phyloP scores from a whole-genome alignment of 2,329 filamentous ascomycete species.

The Pseudocercospora vitis region DNA sequence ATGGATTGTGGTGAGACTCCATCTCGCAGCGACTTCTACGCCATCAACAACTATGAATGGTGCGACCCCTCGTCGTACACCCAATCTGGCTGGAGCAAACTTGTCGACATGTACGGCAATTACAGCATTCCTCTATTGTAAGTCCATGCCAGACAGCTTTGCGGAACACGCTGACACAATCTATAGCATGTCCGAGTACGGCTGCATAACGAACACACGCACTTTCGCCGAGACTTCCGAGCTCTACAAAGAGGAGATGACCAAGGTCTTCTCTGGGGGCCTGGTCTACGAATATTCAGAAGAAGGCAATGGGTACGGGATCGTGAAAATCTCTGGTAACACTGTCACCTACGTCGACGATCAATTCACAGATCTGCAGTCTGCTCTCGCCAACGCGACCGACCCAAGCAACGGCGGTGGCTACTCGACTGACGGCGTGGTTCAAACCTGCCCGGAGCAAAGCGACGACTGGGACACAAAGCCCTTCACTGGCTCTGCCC shows the following conservation, averaged over 20 bases:
- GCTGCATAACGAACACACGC: slow-evolving; percentile 78
- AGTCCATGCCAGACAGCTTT: slow-evolving; percentile 21
- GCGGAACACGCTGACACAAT: neutral
- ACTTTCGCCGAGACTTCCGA: slow-evolving; percentile 75
- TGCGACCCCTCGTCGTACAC: slow-evolving; percentile 69
- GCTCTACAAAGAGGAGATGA: slow-evolving; percentile 82
- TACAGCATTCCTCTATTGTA: slow-evolving; percentile 81
- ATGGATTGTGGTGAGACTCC: slow-evolving; percentile 82
- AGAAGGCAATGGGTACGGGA: slow-evolving; percentile 75
- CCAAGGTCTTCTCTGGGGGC: slow-evolving; percentile 84
- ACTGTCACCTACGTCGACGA: slow-evolving; percentile 49
- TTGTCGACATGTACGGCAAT: slow-evolving; percentile 80
- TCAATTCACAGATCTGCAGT: slow-evolving; percentile 63
- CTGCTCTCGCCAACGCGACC: slow-evolving; percentile 50
- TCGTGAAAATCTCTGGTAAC: slow-evolving; percentile 63
- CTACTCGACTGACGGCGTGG: slow-evolving; percentile 54
- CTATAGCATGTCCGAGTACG: slow-evolving; percentile 70
- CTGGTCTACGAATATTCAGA: slow-evolving; percentile 91
- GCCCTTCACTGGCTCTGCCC: slow-evolving; percentile 43
- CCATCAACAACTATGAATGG: slow-evolving; percentile 86
- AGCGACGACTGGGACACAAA: slow-evolving; percentile 57
- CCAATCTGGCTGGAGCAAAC: slow-evolving; percentile 75
- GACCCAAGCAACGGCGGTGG: slow-evolving; percentile 58
- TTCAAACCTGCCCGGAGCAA: slow-evolving; percentile 55
- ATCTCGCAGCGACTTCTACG: slow-evolving; percentile 80